phyloP scores from a whole-genome alignment of 306 rosid species.

The Cucurbita pepo region DNA sequence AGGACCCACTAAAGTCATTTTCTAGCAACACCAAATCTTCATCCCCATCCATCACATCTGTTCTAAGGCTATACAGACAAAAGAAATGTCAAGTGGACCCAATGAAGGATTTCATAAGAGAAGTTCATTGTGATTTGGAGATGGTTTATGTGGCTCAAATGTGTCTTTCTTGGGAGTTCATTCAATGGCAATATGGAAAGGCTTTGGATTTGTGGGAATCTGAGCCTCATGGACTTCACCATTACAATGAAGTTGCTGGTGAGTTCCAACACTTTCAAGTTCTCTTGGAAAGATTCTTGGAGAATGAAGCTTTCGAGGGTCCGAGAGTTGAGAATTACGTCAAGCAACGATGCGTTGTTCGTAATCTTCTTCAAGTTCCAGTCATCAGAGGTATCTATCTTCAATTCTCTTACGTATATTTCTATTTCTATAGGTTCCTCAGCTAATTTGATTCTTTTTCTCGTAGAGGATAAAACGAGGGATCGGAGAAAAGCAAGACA shows the following conservation, averaged over 20 bases:
- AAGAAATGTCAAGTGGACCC: constrained; percentile 43
- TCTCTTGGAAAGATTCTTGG: constrained; percentile 38
- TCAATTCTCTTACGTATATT: too few species aligned
- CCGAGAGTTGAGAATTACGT: constrained; percentile 49
- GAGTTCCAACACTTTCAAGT: constrained; percentile 71
- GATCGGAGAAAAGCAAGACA: constrained; percentile 27
- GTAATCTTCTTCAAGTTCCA: constrained; percentile 60
- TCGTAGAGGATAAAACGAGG: constrained; percentile 33
- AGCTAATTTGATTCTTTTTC: background rate
- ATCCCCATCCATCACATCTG: constrained; percentile 21
- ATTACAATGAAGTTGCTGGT: constrained; percentile 53
- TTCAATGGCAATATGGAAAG: constrained; percentile 75
- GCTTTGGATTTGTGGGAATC: constrained; percentile 42
- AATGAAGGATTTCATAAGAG: constrained; percentile 30
- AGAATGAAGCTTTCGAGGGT: constrained; percentile 50
- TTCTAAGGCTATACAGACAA: constrained; percentile 26
- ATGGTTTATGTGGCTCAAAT: constrained; percentile 77
- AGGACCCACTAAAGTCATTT: constrained; percentile 60
- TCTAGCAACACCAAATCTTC: constrained; percentile 23
- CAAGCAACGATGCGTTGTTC: constrained; percentile 31
- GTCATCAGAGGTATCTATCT: constrained; percentile 29
- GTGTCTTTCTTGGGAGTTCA: constrained; percentile 95
- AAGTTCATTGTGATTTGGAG: constrained; percentile 60
- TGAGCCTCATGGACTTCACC: constrained; percentile 25
- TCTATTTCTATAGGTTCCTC: too few species aligned